Evolutionary conservation across 1,284 basidiomycete genomes (phyloP), one percentile per base, ranked within the genome.

Genomic region (Cerrena zonata): DNA sequence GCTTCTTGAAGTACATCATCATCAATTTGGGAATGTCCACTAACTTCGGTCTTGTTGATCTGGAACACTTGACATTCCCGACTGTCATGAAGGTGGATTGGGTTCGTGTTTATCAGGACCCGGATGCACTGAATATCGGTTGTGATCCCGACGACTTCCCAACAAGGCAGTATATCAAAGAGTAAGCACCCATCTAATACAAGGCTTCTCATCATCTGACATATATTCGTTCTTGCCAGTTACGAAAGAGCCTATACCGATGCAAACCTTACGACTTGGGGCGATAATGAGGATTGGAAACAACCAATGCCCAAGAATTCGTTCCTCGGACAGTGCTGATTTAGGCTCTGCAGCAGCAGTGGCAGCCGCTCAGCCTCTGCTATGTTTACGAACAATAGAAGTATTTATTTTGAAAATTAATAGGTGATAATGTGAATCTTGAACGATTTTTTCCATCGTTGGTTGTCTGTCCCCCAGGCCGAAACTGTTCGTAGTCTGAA

Each of bases 71-170:
- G 39, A 67, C 63, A 1, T 91, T 89, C 69, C 90, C 90, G 1
- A 65, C 73, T 1, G 75, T 69, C 5, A 85, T 93, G 85, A 69
- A 71, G 23, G 70, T 95, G 48, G 91, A 95, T 61, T 94, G 83
- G 68, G 78, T 94, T 40, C 79, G 92, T 5, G 84, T 94, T 2
- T 93, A 92, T 63, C 89, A 90, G 61, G 76, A 79, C 12, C 74
- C 78, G 53, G 67, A 79, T 49, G 64, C 75, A 7, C 77, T 84
- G 46, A 90, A 88, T 62, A 74, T 91, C 27, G 90, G 91, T 2
- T 95, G 92, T 62, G 86, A 92, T 61, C 91, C 92, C 1, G 64
- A 70, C 22, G 77, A 80, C 44, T 86, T 82, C 65, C 92, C 92
- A 0, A 95, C 92, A 0, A 65, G 72, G 44, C 71, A 75, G 23